Evolutionary conservation across 2,329 filamentous ascomycete genomes (phyloP).

Genomic region (Beauveria sp.): DNA sequence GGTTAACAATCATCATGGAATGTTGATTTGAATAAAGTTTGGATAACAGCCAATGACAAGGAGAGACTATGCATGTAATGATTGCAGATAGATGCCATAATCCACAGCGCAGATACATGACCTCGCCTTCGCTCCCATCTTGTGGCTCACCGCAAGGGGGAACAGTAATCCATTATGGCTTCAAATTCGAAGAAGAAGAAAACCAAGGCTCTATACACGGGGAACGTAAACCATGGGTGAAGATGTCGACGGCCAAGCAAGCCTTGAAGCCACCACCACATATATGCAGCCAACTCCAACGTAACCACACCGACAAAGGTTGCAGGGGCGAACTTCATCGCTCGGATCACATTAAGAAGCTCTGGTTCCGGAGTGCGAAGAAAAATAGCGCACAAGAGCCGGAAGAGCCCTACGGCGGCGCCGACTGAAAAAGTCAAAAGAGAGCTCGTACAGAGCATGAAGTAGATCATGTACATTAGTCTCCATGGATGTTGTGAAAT

Average conservation of each 20-base stretch:
- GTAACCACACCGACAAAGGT: background rate
- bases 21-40: no score
- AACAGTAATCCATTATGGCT: background rate
- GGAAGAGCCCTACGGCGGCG: background rate
- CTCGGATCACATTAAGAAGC: background rate
- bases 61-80: no score
- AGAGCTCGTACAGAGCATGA: background rate
- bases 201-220: background rate
- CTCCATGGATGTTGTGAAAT: background rate
- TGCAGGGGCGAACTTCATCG: background rate
- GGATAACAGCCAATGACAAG: no score
- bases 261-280: background rate
- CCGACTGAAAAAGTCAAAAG: background rate
- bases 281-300: background rate
- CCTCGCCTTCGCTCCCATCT: background rate
- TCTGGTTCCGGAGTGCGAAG: background rate
- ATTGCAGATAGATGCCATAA: no score
- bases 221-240: background rate
- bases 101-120: background rate
- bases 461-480: background rate
- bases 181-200: background rate
- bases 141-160: background rate
- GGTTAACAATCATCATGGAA: no score
- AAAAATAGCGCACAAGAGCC: background rate
- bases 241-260: background rate